phyloP scores from a whole-genome alignment of 257 asterid genomes.

The Perilla frutescens region DNA sequence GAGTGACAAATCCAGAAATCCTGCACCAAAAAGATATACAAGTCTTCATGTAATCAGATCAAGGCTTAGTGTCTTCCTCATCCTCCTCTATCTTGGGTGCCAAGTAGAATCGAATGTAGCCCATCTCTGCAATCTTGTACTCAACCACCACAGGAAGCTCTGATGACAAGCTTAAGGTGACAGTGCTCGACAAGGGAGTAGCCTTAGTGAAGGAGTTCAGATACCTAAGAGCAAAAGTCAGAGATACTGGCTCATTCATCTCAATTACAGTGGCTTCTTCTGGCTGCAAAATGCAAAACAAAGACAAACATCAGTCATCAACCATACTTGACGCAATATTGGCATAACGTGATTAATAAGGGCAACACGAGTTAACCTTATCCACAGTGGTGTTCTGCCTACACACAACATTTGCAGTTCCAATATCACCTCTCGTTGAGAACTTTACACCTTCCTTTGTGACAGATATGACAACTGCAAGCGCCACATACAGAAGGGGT shows the following conservation, averaged over 20 bases:
- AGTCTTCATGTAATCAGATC: slow-evolving; percentile 27
- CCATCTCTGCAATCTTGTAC: slow-evolving; percentile 96
- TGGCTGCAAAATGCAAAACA: slow-evolving; percentile 51
- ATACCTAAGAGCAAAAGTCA: slow-evolving; percentile 81
- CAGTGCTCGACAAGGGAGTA: slow-evolving; percentile 67
- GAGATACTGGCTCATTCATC: slow-evolving; percentile 86
- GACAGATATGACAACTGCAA: slow-evolving; percentile 87
- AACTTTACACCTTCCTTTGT: slow-evolving; percentile 97
- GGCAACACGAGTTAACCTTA: slow-evolving; percentile 52
- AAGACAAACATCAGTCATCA: slow-evolving; percentile 11
- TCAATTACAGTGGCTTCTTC: slow-evolving; percentile 81
- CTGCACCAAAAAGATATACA: slow-evolving; percentile 27
- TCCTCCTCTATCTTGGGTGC: slow-evolving; percentile 96
- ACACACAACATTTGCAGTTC: slow-evolving; percentile 84
- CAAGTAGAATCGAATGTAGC: slow-evolving; percentile 76
- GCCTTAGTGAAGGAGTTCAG: slow-evolving; percentile 87
- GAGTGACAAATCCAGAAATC: not conserved
- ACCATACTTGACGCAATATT: not conserved
- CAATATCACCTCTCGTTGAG: slow-evolving; percentile 93
- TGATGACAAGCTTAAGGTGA: slow-evolving; percentile 75
- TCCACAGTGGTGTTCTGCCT: slow-evolving; percentile 91
- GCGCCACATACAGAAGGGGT: not conserved
- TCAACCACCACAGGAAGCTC: slow-evolving; percentile 94
- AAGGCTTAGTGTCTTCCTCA: slow-evolving; percentile 71
- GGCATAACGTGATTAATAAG: not conserved